Evolutionary conservation across 2,329 filamentous ascomycete genomes (phyloP).

Genomic region (Chalara sp.): DNA sequence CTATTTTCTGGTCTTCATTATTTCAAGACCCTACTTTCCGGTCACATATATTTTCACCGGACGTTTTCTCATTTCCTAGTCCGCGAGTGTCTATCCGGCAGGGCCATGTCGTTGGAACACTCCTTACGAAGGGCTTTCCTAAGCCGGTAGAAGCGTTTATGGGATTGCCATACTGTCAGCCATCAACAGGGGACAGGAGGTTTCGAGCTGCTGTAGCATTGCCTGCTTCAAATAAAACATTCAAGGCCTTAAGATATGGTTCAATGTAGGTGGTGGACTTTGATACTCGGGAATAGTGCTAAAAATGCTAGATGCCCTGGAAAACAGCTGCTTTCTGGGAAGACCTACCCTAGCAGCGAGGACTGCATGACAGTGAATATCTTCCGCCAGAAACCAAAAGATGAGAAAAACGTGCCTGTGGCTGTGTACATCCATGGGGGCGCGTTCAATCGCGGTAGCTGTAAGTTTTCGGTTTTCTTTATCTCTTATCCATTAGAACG

Average conservation of each 20-base stretch:
- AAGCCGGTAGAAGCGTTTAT: constrained; percentile 34
- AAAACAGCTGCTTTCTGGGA: constrained; percentile 21
- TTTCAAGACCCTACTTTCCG: too few relatives aligned
- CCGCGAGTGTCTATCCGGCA: neutral
- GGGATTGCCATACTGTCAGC: constrained; percentile 3
- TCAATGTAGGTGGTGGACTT: neutral
- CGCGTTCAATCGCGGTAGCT: constrained; percentile 41
- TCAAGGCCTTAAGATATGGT: neutral
- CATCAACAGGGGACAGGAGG: constrained; percentile 1
- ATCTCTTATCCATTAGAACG: too few relatives aligned
- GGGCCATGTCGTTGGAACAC: neutral
- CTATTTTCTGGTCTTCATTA: too few relatives aligned
- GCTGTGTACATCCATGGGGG: constrained; percentile 57
- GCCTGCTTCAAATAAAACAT: neutral
- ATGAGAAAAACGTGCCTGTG: constrained; percentile 34
- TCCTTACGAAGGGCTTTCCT: neutral
- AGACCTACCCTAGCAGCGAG: constrained; percentile 29
- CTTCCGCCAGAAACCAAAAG: constrained; percentile 27
- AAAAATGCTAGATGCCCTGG: constrained; percentile 26
- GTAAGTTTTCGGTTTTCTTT: too few relatives aligned
- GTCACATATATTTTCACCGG: too few relatives aligned
- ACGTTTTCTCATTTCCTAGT: too few relatives aligned
- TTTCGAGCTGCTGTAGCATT: constrained; percentile 1
- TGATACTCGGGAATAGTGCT: too few relatives aligned
- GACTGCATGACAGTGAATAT: constrained; percentile 46